Base-by-base conservation (phyloP, 441 rosid species). In the Euphorbia schlechtendalii region DNA sequence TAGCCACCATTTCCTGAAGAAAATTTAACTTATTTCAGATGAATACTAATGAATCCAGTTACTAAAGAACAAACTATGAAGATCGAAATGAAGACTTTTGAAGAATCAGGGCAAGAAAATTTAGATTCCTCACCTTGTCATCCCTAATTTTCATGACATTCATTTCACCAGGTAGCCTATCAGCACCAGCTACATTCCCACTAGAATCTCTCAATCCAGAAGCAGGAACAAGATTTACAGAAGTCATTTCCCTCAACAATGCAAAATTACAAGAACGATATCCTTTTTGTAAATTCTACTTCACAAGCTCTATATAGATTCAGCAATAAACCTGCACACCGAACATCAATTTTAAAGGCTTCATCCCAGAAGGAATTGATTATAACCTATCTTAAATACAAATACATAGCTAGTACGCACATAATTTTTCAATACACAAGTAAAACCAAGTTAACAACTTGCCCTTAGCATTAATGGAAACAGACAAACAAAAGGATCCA, bases 81-180 rank as follows among this genome's bases (percentile, higher is more conserved):
- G n/a, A n/a, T n/a, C n/a, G n/a, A n/a, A n/a, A n/a, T n/a, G n/a
- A n/a, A n/a, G n/a, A n/a, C n/a, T n/a, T n/a, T n/a, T n/a, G n/a
- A 32, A 60, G 34, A 56, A 64, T 27, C 6, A 49, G 54, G 36
- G 2, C n/a, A n/a, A n/a, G n/a, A n/a, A n/a, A n/a, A n/a, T n/a
- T n/a, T n/a, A 32, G 24, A 34, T 3, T 11, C 27, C 24, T 40
- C 74, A 88, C 98, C 87, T 86, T 92, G 67, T 88, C 97, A 67
- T 90, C 96, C 78, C 87, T 82, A 62, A 93, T 90, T 71, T 85
- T 93, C 98, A 93, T 90, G 71, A 81, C 88, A 64, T 88, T 90
- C 89, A 93, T 85, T 79, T 90, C 95, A 41, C 81, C 84, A 17
- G 95, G 98, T 74, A 93, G 79, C 73, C 75, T 84, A 79, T 88